These are phyloP conservation scores for Globisporangium polare DNA, from an alignment of 352 stramenopile species.

Conservation along the genomic window DNA sequence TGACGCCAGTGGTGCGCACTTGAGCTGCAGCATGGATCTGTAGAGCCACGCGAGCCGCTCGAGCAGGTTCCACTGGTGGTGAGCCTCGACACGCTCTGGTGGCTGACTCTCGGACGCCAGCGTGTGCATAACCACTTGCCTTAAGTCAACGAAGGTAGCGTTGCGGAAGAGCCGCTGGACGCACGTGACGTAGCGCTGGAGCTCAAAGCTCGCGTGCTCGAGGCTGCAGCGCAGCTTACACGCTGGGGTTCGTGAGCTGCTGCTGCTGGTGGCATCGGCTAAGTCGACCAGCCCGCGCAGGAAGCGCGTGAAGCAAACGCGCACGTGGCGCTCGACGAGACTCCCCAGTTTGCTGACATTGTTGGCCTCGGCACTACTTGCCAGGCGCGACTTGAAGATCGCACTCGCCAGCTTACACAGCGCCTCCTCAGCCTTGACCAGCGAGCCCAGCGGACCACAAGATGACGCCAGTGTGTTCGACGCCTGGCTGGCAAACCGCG, in stretches of 20 bases:
- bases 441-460: not conserved
- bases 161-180: constrained; percentile 18
- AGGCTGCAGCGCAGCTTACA: constrained; percentile 12
- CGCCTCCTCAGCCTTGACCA: not conserved
- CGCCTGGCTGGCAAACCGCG: not conserved
- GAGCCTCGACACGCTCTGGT: not conserved
- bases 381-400: not conserved
- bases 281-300: constrained; percentile 17
- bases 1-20: constrained; percentile 11
- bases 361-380: not conserved
- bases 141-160: constrained; percentile 6
- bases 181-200: constrained; percentile 12
- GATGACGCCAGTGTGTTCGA: not conserved
- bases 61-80: constrained; percentile 4
- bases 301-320: constrained; percentile 19
- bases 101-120: constrained; percentile 2
- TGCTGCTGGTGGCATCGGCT: not conserved
- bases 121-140: not conserved
- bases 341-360: not conserved
- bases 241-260: too few relatives aligned
- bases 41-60: constrained; percentile 21
- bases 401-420: constrained; percentile 8
- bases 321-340: constrained; percentile 19
- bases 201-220: constrained; percentile 6
- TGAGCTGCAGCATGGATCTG: constrained; percentile 16